These are phyloP conservation scores for Cicer yamashitae DNA, from an alignment of 306 rosid species.

Conservation along the genomic window DNA sequence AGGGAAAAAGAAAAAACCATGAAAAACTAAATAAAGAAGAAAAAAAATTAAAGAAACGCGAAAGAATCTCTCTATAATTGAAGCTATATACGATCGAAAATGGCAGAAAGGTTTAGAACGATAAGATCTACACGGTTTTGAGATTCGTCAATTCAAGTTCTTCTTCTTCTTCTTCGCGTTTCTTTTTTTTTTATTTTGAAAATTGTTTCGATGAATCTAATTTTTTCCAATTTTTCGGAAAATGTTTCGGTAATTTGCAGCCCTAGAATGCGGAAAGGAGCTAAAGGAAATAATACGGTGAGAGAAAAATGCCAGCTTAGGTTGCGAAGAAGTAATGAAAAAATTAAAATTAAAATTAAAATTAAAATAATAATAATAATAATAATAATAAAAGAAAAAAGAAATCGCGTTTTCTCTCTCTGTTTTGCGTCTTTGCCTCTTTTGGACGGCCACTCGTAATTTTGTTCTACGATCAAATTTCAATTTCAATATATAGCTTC, in stretches of 20 bases:
- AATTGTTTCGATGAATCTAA: constrained; percentile 40
- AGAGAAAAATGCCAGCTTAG: constrained; percentile 30
- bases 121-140: constrained; percentile 63
- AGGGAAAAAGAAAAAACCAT: constrained; percentile 43
- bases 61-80: too few relatives aligned
- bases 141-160: constrained; percentile 27
- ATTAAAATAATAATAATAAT: too few relatives aligned
- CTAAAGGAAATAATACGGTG: constrained; percentile 52
- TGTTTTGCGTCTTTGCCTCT: neutral
- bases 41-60: constrained; percentile 34
- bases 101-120: constrained; percentile 38
- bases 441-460: constrained; percentile 42
- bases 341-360: too few relatives aligned
- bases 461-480: constrained; percentile 28
- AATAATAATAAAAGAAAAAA: too few relatives aligned
- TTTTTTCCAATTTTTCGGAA: constrained; percentile 45
- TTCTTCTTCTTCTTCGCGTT: constrained; percentile 39
- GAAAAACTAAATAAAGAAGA: neutral
- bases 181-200: constrained; percentile 17
- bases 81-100: constrained; percentile 51
- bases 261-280: constrained; percentile 53
- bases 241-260: constrained; percentile 53
- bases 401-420: constrained; percentile 29
- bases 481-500: constrained; percentile 7
- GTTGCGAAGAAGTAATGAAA: neutral